A percentile compares a stretch with the other conserved stretches of the same genome.
Evolutionary conservation across 371 early-diverging fungal species (phyloP).

Genomic region (Cokeromyces recurvatus): DNA sequence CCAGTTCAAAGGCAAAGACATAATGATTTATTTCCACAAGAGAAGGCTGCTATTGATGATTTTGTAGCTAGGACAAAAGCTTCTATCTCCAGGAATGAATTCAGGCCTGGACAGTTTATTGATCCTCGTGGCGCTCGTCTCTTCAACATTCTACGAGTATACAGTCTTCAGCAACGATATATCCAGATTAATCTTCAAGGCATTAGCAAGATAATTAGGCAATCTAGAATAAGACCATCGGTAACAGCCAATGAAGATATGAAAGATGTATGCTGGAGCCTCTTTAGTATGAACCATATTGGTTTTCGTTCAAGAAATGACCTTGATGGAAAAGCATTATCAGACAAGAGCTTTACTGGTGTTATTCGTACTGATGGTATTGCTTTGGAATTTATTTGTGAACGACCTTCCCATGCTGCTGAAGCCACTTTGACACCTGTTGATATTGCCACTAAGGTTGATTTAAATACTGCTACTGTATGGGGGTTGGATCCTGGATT

Average conservation of each 20-base stretch:
- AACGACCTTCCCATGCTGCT: background rate
- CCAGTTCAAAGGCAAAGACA: background rate
- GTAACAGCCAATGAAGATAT: background rate
- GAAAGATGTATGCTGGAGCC: constrained; percentile 1
- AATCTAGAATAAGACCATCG: background rate
- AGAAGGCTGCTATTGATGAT: constrained; percentile 1
- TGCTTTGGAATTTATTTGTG: constrained; percentile 6
- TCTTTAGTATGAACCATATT: background rate
- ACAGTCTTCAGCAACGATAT: background rate
- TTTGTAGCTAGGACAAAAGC: constrained; percentile 1
- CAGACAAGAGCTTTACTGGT: constrained; percentile 2
- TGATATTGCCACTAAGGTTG: background rate
- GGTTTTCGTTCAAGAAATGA: background rate
- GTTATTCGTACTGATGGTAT: constrained; percentile 4
- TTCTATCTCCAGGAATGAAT: background rate
- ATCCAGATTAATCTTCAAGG: background rate
- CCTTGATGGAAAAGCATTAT: background rate
- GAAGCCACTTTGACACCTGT: constrained; percentile 4
- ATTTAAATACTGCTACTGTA: constrained; percentile 1
- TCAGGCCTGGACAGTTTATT: constrained; percentile 3
- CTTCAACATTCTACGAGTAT: background rate
- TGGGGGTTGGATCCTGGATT: constrained; percentile 5
- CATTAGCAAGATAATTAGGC: background rate
- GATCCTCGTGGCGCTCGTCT: constrained; percentile 7
- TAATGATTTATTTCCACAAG: constrained; percentile 1